Evolutionary conservation across 2,329 filamentous ascomycete species (phyloP).

Genomic region (Fusarium abutilonis): DNA sequence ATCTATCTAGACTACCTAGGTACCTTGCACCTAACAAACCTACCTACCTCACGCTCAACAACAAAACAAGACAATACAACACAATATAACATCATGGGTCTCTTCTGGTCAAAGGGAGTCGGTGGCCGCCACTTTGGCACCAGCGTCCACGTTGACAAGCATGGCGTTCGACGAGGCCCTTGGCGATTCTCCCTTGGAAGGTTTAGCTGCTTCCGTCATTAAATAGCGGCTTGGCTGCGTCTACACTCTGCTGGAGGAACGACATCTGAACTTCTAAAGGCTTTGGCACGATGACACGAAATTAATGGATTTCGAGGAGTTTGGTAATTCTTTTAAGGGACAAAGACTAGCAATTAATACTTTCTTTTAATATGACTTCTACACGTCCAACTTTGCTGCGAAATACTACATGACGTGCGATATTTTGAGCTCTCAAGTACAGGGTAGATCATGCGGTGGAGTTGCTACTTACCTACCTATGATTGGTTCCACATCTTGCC

Average conservation of each 20-base stretch:
- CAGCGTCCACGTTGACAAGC: conserved; percentile 56
- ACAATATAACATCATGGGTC: conserved; percentile 54
- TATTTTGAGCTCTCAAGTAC: not conserved
- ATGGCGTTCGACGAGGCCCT: conserved; percentile 60
- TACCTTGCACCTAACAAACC: not conserved
- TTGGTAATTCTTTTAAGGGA: conserved; percentile 1
- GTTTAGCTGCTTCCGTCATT: conserved; percentile 62
- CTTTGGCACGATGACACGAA: conserved; percentile 21
- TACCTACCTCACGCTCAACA: not conserved
- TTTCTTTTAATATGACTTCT: conserved; percentile 15
- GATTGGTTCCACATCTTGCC: conserved; percentile 6
- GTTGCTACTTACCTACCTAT: conserved; percentile 11
- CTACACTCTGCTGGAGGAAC: not conserved
- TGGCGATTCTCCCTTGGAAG: conserved; percentile 62
- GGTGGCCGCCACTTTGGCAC: conserved; percentile 63
- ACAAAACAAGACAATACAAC: conserved; percentile 8
- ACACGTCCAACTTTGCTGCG: not conserved
- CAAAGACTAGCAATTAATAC: conserved; percentile 3
- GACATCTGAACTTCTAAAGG: not conserved
- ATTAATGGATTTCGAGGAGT: conserved; percentile 20
- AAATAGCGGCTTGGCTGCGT: not conserved
- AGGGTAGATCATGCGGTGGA: conserved; percentile 20
- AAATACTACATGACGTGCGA: not conserved
- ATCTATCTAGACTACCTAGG: conserved; percentile 1
- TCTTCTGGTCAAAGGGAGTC: conserved; percentile 59